Evolutionary conservation across 1,139 yeast genomes (phyloP).

Genomic region (Pichia sp.): DNA sequence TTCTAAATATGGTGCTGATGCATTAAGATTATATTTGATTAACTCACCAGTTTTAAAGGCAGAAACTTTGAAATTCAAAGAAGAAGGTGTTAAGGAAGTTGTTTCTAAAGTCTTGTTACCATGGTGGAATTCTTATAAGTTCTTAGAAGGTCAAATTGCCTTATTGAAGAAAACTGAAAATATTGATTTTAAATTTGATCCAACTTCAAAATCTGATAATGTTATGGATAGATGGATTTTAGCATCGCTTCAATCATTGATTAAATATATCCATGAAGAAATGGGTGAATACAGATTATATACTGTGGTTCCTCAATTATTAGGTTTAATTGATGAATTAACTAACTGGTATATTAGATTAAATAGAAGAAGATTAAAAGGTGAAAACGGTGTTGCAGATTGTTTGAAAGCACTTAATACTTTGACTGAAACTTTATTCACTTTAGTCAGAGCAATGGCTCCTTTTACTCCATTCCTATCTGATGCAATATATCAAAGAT

Average conservation of each 20-base stretch:
- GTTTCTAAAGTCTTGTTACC: slow-evolving; percentile 92
- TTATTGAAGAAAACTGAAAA: slow-evolving; percentile 70
- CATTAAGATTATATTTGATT: slow-evolving; percentile 88
- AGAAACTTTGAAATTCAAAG: slow-evolving; percentile 92
- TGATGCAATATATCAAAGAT: slow-evolving; percentile 78
- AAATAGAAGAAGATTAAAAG: slow-evolving; percentile 97
- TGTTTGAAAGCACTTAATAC: slow-evolving; percentile 84
- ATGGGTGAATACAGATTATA: slow-evolving; percentile 86
- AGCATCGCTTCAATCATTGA: slow-evolving; percentile 88
- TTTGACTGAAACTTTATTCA: slow-evolving; percentile 80
- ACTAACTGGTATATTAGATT: slow-evolving; percentile 99
- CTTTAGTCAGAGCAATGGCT: slow-evolving; percentile 92
- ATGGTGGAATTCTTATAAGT: slow-evolving; percentile 97
- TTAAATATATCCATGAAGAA: slow-evolving; percentile 78
- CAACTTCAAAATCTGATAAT: slow-evolving; percentile 57
- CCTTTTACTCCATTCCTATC: slow-evolving; percentile 97
- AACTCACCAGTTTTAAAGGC: slow-evolving; percentile 97
- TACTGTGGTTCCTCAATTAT: slow-evolving; percentile 90
- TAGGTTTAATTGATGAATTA: slow-evolving; percentile 83
- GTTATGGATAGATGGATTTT: slow-evolving; percentile 98
- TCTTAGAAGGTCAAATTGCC: slow-evolving; percentile 91
- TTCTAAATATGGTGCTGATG: slow-evolving; percentile 94
- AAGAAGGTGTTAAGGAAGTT: slow-evolving; percentile 97
- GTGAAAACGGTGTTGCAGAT: slow-evolving; percentile 80
- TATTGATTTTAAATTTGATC: slow-evolving; percentile 67